Percentiles rank a stretch among this genome's conserved stretches.
These are phyloP conservation scores for Aspergillus sp. DNA, from an alignment of 2,329 filamentous ascomycete species.

Conservation along the genomic window DNA sequence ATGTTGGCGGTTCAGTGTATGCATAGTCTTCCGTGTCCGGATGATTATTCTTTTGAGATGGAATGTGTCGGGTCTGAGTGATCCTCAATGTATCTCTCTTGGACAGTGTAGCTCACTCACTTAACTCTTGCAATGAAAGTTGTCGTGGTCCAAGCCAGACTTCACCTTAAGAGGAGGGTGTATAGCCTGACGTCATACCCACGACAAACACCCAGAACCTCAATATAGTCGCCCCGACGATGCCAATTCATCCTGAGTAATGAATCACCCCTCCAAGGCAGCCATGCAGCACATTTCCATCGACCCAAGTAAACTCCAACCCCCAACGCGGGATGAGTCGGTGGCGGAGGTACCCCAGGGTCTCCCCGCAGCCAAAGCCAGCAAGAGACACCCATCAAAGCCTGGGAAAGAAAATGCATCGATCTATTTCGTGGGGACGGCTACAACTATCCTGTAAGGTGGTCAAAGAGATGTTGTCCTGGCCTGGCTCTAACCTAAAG, in stretches of 20 bases:
- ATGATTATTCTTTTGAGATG: neutral
- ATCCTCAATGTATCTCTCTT: too few species aligned
- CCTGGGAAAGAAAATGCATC: slow-evolving; percentile 40
- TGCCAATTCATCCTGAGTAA: too few species aligned
- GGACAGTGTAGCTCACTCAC: too few species aligned
- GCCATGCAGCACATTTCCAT: slow-evolving; percentile 26
- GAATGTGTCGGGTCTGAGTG: too few species aligned
- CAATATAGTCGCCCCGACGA: neutral
- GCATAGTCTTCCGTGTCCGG: too few species aligned
- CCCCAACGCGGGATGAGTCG: slow-evolving; percentile 47
- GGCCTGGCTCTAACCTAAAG: too few species aligned
- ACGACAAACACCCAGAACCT: neutral
- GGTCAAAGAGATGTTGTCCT: too few species aligned
- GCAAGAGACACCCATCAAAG: slow-evolving; percentile 48
- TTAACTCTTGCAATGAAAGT: neutral
- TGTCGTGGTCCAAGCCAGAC: neutral
- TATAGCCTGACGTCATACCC: neutral
- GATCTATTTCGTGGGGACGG: slow-evolving; percentile 46
- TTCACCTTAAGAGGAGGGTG: too few species aligned
- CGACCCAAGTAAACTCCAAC: slow-evolving; percentile 40
- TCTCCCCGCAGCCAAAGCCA: slow-evolving; percentile 51
- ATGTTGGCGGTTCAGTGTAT: too few species aligned
- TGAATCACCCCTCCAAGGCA: too few species aligned
- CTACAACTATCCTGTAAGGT: slow-evolving; percentile 41
- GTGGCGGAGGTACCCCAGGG: slow-evolving; percentile 32